phyloP scores from a whole-genome alignment of 345 rosid species.

The Brassica nigra region DNA sequence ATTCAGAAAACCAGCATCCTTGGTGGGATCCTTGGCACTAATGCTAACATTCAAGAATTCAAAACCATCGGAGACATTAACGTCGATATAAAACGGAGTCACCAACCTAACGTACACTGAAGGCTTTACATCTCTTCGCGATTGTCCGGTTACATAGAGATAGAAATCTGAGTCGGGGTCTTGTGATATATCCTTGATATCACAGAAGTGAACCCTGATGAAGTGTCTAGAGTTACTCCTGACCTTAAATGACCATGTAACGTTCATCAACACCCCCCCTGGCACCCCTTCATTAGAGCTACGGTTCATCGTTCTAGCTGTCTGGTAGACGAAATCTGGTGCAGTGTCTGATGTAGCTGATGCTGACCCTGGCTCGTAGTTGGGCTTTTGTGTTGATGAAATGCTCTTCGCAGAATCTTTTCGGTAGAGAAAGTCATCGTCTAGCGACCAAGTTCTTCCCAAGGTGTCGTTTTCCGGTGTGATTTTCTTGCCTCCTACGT shows the following conservation, averaged over 20 bases:
- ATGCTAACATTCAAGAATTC: constrained; percentile 53
- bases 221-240: constrained; percentile 43
- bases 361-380: neutral
- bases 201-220: constrained; percentile 62
- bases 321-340: constrained; percentile 49
- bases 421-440: constrained; percentile 3
- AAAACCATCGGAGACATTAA: constrained; percentile 55
- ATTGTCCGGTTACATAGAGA: constrained; percentile 44
- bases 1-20: constrained; percentile 55
- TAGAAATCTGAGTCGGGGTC: constrained; percentile 18
- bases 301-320: constrained; percentile 39
- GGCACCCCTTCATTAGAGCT: too few relatives aligned
- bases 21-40: constrained; percentile 7
- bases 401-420: neutral
- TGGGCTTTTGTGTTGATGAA: accelerated
- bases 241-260: constrained; percentile 56
- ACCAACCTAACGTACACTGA: accelerated
- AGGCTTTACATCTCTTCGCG: constrained; percentile 31
- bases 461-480: constrained; percentile 60
- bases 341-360: constrained; percentile 37
- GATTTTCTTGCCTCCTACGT: constrained; percentile 62
- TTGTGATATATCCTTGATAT: constrained; percentile 14
- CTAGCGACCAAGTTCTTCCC: constrained; percentile 61
- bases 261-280: constrained; percentile 20
- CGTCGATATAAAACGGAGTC: constrained; percentile 50